Conservation (phyloP, 305 asterid genomes). For the Fraxinus greggii region DNA sequence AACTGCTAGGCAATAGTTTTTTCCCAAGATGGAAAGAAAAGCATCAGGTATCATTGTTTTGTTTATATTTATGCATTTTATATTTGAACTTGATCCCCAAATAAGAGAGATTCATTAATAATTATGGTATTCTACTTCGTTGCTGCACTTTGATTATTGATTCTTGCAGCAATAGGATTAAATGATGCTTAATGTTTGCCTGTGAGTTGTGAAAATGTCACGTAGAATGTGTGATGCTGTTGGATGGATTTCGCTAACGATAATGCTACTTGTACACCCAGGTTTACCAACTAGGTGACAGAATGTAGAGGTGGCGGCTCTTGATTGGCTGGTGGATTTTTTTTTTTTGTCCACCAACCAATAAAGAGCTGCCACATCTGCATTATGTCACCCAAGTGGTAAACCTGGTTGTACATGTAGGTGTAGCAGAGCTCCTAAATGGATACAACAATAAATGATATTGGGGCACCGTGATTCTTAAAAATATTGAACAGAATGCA, state of each 20-base stretch:
- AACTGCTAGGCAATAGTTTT: slow-evolving; percentile 75
- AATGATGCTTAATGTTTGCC: background rate
- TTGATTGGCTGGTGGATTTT: too few species aligned
- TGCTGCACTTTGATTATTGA: background rate
- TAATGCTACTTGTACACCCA: too few species aligned
- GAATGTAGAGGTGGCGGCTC: too few species aligned
- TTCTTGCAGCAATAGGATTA: background rate
- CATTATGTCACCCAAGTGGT: too few species aligned
- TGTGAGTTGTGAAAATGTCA: background rate
- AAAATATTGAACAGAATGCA: background rate
- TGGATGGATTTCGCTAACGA: background rate
- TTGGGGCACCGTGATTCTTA: background rate
- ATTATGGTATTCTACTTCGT: background rate
- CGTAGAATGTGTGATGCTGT: background rate
- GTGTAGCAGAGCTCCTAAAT: background rate
- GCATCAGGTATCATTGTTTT: slow-evolving; percentile 65
- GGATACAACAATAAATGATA: background rate
- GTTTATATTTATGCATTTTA: slow-evolving; percentile 1
- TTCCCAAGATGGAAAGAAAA: slow-evolving; percentile 99
- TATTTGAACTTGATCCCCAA: background rate
- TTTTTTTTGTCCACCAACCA: too few species aligned
- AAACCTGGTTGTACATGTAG: too few species aligned
- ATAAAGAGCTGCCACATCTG: too few species aligned
- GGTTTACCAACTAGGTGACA: too few species aligned
- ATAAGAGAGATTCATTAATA: background rate